phyloP scores from a whole-genome alignment of 2,329 filamentous ascomycete genomes.

The Diaporthe humulicola region DNA sequence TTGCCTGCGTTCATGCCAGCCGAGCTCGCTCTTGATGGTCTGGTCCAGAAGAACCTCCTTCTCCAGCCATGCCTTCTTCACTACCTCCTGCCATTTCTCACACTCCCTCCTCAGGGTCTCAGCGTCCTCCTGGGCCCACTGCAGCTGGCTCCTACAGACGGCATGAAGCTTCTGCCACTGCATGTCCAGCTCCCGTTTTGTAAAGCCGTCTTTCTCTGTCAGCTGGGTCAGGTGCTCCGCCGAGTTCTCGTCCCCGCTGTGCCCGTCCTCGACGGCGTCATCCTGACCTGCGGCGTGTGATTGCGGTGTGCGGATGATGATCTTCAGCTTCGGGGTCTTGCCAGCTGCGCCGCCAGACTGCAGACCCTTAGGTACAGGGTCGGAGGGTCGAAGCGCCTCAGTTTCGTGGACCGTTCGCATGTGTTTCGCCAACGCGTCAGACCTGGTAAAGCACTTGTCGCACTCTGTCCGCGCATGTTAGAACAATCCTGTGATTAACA shows the following conservation, averaged over 20 bases:
- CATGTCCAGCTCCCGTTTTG: slow-evolving; percentile 73
- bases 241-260: slow-evolving; percentile 66
- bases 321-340: slow-evolving; percentile 70
- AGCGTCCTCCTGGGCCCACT: slow-evolving; percentile 78
- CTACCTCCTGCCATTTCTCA: slow-evolving; percentile 74
- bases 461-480: slow-evolving; percentile 74
- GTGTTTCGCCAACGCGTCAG: slow-evolving; percentile 95
- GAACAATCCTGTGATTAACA: neutral
- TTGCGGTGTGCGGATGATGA: slow-evolving; percentile 73
- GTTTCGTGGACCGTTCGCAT: slow-evolving; percentile 99
- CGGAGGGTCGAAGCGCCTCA: slow-evolving; percentile 86
- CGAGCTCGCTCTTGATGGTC: slow-evolving; percentile 74
- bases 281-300: slow-evolving; percentile 70
- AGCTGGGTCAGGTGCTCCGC: slow-evolving; percentile 71
- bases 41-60: slow-evolving; percentile 86
- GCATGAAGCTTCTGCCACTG: slow-evolving; percentile 72
- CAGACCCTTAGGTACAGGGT: slow-evolving; percentile 80
- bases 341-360: slow-evolving; percentile 58
- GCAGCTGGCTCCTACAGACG: slow-evolving; percentile 78
- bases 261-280: slow-evolving; percentile 60
- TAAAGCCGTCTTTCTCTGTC: slow-evolving; percentile 73
- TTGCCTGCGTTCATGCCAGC: slow-evolving; percentile 72
- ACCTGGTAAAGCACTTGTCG: slow-evolving; percentile 95
- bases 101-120: slow-evolving; percentile 75
- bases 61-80: slow-evolving; percentile 81